phyloP scores from a whole-genome alignment of 1,284 basidiomycete genomes.

The Boletus calvinii region DNA sequence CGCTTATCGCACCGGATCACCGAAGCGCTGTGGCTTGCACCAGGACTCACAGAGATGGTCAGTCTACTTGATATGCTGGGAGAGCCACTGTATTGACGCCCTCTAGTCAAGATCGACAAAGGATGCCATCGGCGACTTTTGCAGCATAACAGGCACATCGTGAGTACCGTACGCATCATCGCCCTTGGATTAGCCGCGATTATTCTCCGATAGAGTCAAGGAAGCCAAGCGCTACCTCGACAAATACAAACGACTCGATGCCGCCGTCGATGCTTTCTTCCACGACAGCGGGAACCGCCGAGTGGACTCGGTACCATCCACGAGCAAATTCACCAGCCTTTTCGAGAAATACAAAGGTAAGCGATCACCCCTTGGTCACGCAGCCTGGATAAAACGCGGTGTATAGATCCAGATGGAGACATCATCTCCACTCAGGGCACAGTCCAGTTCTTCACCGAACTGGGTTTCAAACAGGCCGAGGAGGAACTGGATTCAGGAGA shows the following conservation, averaged over 20 bases:
- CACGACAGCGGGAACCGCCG: conserved; percentile 40
- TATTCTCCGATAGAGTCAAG: conserved; percentile 33
- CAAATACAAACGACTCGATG: conserved; percentile 68
- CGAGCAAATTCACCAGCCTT: conserved; percentile 57
- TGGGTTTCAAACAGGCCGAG: conserved; percentile 29
- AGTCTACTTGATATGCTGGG: background rate
- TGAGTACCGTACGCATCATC: conserved; percentile 45
- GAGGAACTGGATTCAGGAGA: conserved; percentile 64
- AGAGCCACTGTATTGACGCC: background rate
- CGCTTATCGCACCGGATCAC: conserved; percentile 13
- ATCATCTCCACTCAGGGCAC: conserved; percentile 75
- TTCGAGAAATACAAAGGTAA: conserved; percentile 83
- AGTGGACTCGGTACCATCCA: conserved; percentile 38
- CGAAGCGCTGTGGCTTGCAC: background rate
- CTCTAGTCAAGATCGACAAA: conserved; percentile 21
- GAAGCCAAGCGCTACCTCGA: conserved; percentile 77
- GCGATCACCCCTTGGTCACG: conserved; percentile 4
- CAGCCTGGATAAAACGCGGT: background rate
- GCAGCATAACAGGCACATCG: conserved; percentile 65
- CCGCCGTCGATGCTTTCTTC: conserved; percentile 77
- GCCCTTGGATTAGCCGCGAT: conserved; percentile 6
- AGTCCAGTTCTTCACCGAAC: conserved; percentile 55
- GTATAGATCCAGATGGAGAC: conserved; percentile 53
- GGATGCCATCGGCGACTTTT: conserved; percentile 48
- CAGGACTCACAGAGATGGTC: conserved; percentile 14